Evolutionary conservation across 2,329 filamentous ascomycete genomes (phyloP).

Genomic region (Aspergillus quadricinctus): DNA sequence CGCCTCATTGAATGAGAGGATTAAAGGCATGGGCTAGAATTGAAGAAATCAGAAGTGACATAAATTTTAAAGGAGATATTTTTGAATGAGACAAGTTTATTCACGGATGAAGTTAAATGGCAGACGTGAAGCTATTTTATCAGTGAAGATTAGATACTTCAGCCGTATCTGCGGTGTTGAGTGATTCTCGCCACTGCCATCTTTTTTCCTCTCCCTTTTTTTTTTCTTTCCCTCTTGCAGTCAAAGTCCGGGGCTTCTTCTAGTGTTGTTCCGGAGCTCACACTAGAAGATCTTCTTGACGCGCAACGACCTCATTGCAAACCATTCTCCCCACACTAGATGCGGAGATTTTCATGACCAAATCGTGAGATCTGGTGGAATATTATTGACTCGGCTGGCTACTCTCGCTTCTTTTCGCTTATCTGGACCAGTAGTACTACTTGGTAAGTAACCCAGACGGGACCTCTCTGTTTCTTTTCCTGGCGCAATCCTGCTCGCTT

Average conservation of each 20-base stretch:
- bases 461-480: slow-evolving; percentile 14
- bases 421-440: slow-evolving; percentile 15
- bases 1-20: neutral
- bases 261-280: slow-evolving; percentile 16
- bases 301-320: slow-evolving; percentile 15
- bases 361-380: slow-evolving; percentile 21
- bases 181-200: slow-evolving; percentile 4
- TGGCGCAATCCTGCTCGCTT: slow-evolving; percentile 11
- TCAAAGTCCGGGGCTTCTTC: slow-evolving; percentile 12
- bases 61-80: neutral
- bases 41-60: neutral
- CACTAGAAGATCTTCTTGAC: slow-evolving; percentile 9
- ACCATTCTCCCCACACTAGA: slow-evolving; percentile 9
- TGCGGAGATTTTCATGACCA: slow-evolving; percentile 17
- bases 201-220: neutral
- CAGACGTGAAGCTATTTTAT: neutral
- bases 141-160: neutral
- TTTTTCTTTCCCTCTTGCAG: slow-evolving; percentile 5
- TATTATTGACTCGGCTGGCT: slow-evolving; percentile 19
- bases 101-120: neutral
- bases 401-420: slow-evolving; percentile 21
- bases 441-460: slow-evolving; percentile 18
- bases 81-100: neutral
- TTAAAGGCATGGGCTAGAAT: neutral
- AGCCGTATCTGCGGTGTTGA: neutral